Base-by-base conservation (phyloP, 768 basidiomycete genomes). In the Clitopilus passeckerianus region DNA sequence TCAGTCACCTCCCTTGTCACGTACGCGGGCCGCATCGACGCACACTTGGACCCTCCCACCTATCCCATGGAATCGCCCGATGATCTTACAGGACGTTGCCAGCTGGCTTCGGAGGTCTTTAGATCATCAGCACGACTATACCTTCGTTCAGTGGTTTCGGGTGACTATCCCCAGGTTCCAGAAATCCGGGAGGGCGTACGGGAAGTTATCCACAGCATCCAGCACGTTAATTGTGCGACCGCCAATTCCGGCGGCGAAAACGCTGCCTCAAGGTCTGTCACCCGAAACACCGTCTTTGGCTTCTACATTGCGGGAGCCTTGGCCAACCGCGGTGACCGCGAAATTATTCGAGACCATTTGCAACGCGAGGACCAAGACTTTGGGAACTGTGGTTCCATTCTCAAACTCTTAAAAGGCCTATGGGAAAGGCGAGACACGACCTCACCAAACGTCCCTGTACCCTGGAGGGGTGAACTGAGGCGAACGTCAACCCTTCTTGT, bases 211-310 rank as follows among this genome's bases (percentile, higher is more conserved):
- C 60, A 65, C 4, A 77, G 79, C 60, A 73, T 88, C 58, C 69
- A 64, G 60, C 15, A 76, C 79, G 60, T 76, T 72, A 33, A 68
- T 65, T 54, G 67, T 30, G 62, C 65, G 69, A 73, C 64, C 58
- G 1, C 59, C 20, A 50, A 61, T 56, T 56, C 59, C 55, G 41
- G 44, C 41, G 35, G 55, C 59, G 24, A 54, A 54, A 64, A 63
- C n/a, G 70, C 64, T 46, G 72, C 76, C 43, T 73, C 78, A 53
- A 78, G 79, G 44, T 77, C 81, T 14, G 86, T 92, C 24, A 80
- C 91, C 59, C 79, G 90, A 37, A 90, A 86, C 72, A 90, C 90
- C 24, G 89, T 92, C 64, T 91, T 92, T 65, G 82, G 83, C 50
- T 85, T 90, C 60, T 91, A 86, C 66, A 80, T 93, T 56, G 83